Evolutionary conservation across 176 grass and related monocot species (phyloP).

Genomic region (Poa annua): DNA sequence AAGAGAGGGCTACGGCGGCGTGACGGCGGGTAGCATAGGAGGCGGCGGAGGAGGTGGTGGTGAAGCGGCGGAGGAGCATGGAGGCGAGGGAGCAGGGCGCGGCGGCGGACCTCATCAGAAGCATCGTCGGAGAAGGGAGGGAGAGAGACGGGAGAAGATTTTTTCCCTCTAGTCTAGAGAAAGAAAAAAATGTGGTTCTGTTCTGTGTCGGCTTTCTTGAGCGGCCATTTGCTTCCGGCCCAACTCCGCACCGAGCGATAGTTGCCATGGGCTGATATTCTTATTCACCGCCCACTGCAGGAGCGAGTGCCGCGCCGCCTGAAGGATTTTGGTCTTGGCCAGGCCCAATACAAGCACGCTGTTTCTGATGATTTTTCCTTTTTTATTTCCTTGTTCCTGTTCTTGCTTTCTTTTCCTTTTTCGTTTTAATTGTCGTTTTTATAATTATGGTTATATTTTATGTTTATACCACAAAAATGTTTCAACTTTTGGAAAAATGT

Average conservation of each 20-base stretch:
- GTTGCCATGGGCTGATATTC: no score
- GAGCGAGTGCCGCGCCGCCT: no score
- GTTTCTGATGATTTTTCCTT: no score
- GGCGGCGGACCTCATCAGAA: constrained; percentile 52
- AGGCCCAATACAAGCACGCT: no score
- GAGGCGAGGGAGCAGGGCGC: constrained; percentile 45
- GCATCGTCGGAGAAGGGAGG: constrained; percentile 21
- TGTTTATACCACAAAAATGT: no score
- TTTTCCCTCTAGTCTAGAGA: background rate
- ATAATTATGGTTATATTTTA: no score
- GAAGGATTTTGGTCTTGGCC: no score
- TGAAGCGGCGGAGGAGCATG: constrained; percentile 33
- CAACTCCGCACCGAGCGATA: background rate
- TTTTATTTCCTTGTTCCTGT: no score
- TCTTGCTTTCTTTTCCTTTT: no score
- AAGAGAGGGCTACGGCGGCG: constrained; percentile 4
- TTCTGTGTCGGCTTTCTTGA: background rate
- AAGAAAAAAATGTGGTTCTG: background rate
- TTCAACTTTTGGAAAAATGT: no score
- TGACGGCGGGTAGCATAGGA: constrained; percentile 7
- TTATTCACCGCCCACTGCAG: no score
- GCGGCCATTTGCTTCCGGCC: background rate
- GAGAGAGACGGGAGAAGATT: constrained; percentile 14
- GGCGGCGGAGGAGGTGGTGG: constrained; percentile 16
- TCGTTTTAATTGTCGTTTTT: no score